phyloP scores from a whole-genome alignment of 306 rosid genomes.

The Cucumis hystrix region DNA sequence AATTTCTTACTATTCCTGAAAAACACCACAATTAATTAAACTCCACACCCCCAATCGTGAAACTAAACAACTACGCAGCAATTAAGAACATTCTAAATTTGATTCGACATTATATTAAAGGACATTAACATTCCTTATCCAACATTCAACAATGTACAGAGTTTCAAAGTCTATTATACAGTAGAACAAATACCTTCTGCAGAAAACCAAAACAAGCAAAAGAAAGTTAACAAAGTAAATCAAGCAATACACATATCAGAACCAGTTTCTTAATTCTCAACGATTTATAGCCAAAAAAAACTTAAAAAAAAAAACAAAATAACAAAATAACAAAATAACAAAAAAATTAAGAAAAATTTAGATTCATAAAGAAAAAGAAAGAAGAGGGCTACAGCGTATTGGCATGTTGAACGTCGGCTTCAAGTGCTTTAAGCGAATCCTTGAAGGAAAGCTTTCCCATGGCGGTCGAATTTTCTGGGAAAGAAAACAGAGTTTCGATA shows the following conservation, averaged over 20 bases:
- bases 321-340: not conserved
- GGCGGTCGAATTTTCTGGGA: slow-evolving; percentile 12
- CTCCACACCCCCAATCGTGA: not conserved
- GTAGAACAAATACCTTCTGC: not conserved
- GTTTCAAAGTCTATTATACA: not conserved
- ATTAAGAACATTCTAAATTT: not conserved
- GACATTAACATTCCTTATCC: not conserved
- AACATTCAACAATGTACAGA: not conserved
- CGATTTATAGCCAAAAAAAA: not conserved
- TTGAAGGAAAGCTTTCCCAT: slow-evolving; percentile 69
- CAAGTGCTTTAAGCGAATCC: slow-evolving; percentile 84
- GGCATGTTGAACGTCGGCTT: slow-evolving; percentile 86
- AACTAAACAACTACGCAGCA: not conserved
- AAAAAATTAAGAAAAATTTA: not conserved
- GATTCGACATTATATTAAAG: not conserved
- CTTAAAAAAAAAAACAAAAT: not conserved
- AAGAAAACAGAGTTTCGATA: slow-evolving; percentile 13
- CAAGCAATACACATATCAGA: not conserved
- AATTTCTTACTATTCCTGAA: not conserved
- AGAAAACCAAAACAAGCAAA: not conserved
- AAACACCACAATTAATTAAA: not conserved
- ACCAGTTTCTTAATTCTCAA: not conserved
- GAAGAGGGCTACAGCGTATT: slow-evolving; percentile 58
- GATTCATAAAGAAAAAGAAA: not conserved
- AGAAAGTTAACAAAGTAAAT: not conserved